Base-by-base conservation (phyloP, 495 filamentous ascomycete species). In the Penicillium paradoxum region DNA sequence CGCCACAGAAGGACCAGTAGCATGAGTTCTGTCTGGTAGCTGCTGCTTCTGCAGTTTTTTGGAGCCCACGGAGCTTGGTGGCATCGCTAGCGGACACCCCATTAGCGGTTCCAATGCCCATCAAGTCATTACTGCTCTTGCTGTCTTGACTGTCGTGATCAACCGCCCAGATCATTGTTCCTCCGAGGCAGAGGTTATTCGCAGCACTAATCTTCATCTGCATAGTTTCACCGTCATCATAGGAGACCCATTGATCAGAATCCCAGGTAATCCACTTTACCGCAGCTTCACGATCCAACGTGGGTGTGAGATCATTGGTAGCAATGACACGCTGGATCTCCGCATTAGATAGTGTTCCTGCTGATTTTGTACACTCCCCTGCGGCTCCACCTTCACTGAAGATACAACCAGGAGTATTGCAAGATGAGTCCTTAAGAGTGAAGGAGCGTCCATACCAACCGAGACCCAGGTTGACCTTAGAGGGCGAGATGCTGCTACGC, bases 191-290 rank as follows among this genome's bases (percentile, higher is more conserved):
- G 14, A 14, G 6, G 1, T 14, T 10, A 25, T 67, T 70, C 0
- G 73, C 72, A 55, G 53, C 76, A 7, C 69, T 51, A 3, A 61
- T 64, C 58, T 78, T 79, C 25, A 52, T 22, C 30, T 62, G 38
- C 8, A 74, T 51, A 0, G 75, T 77, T 3, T 65, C 52, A 1
- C 32, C 51, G 46, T 75, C 69, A 42, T 77, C 75, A 49, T 66
- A 77, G 0, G 62, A 56, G 0, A 73, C 60, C 65, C 74, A 73
- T 45, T 78, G 69, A 32, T 73, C 65, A 1, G 24, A 51, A 14
- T 59, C 59, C 54, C 61, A 77, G 0, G 57, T 60, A 10, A 74
- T 49, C 22, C 53, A 56, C 25, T 76, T 71, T 6, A 77, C 70
- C 5, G 62, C 70, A 15, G 61, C 58, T 0, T 33, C 15, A 37